A percentile compares a stretch with the other conserved stretches of the same genome.
phyloP scores from a whole-genome alignment of 352 stramenopile species.

The Aphanomyces invadans region DNA sequence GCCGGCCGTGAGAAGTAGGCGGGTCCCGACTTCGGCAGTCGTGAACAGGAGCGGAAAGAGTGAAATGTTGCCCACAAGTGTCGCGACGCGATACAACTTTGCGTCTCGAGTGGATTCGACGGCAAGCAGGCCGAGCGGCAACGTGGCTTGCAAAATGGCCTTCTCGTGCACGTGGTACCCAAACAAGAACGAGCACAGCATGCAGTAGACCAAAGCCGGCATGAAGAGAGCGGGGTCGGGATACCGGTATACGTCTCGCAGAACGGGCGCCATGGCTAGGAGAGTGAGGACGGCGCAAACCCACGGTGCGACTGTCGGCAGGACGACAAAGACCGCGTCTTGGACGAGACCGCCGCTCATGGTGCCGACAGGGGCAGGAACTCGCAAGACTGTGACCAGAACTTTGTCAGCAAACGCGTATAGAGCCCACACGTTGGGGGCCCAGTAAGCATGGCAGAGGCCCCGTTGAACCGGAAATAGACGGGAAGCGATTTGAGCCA shows the following conservation, averaged over 20 bases:
- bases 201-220: slow-evolving; percentile 79
- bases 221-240: slow-evolving; percentile 74
- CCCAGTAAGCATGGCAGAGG: slow-evolving; percentile 98
- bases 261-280: slow-evolving; percentile 60
- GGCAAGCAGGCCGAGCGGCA: slow-evolving; percentile 61
- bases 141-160: slow-evolving; percentile 88
- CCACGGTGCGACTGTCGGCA: slow-evolving; percentile 53
- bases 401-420: slow-evolving; percentile 90
- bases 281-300: slow-evolving; percentile 78
- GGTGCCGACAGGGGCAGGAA: slow-evolving; percentile 39
- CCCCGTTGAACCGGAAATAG: slow-evolving; percentile 96
- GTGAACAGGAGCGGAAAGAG: slow-evolving; percentile 84
- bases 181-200: slow-evolving; percentile 93
- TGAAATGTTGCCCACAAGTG: slow-evolving; percentile 58
- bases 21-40: slow-evolving; percentile 60
- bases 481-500: slow-evolving; percentile 84
- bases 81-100: slow-evolving; percentile 71
- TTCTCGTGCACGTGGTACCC: slow-evolving; percentile 99
- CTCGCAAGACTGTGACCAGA: slow-evolving; percentile 38
- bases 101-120: slow-evolving; percentile 73
- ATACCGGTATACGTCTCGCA: slow-evolving; percentile 68
- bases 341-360: slow-evolving; percentile 83
- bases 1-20: slow-evolving; percentile 52
- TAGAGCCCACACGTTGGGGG: slow-evolving; percentile 96
- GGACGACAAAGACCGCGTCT: slow-evolving; percentile 64